These are phyloP conservation scores for Inosperma sp. DNA, from an alignment of 768 basidiomycete genomes.

Conservation along the genomic window DNA sequence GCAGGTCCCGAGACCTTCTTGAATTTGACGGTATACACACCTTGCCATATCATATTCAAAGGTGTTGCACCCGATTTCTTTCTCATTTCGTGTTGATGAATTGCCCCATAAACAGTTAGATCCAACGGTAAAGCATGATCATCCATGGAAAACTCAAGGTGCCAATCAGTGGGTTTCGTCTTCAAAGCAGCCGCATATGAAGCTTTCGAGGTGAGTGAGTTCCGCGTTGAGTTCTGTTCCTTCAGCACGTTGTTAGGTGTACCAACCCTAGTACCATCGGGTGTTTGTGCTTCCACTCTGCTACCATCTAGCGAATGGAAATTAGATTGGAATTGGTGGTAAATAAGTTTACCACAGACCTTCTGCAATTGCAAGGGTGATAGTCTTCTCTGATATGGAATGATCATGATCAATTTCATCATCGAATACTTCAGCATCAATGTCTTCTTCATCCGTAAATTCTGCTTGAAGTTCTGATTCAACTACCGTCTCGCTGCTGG, in stretches of 20 bases:
- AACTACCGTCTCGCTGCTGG: slow-evolving; percentile 53
- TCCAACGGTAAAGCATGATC: slow-evolving; percentile 80
- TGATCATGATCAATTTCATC: slow-evolving; percentile 78
- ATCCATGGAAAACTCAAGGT: slow-evolving; percentile 93
- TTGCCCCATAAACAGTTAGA: slow-evolving; percentile 93
- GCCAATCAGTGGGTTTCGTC: slow-evolving; percentile 92
- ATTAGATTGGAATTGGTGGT: neutral
- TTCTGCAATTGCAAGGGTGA: slow-evolving; percentile 77
- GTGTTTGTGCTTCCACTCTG: slow-evolving; percentile 94
- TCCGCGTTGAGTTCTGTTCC: slow-evolving; percentile 30
- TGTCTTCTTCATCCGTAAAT: slow-evolving; percentile 84
- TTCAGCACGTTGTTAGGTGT: slow-evolving; percentile 65
- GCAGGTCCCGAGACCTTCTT: slow-evolving; percentile 86
- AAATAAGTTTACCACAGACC: slow-evolving; percentile 39
- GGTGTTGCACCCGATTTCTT: slow-evolving; percentile 63
- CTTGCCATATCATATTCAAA: slow-evolving; percentile 80
- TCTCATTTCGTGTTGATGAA: slow-evolving; percentile 85
- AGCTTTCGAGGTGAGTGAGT: slow-evolving; percentile 35
- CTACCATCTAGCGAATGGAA: slow-evolving; percentile 62
- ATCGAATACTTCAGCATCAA: slow-evolving; percentile 87
- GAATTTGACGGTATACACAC: slow-evolving; percentile 88
- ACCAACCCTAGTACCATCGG: slow-evolving; percentile 90
- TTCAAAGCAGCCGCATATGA: slow-evolving; percentile 96
- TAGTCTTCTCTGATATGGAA: slow-evolving; percentile 73
- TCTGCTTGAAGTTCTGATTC: slow-evolving; percentile 68